phyloP scores from a whole-genome alignment of 768 basidiomycete species.

The Filobasidium wieringae region DNA sequence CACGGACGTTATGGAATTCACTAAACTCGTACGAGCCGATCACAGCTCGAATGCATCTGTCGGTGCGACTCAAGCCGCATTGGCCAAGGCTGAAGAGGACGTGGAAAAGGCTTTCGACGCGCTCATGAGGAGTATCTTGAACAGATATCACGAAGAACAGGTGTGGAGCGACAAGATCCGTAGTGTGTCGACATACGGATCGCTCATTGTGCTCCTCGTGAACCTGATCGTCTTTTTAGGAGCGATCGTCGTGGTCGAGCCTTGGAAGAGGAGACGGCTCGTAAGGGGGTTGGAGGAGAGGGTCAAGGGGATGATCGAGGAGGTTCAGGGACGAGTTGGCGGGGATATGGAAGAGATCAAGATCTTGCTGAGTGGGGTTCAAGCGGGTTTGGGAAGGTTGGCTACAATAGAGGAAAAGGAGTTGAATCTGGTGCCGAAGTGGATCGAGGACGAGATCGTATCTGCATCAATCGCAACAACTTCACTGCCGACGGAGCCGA shows the following conservation, averaged over 20 bases:
- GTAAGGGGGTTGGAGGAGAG: conserved; percentile 82
- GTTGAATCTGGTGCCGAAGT: not conserved
- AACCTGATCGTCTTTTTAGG: conserved; percentile 83
- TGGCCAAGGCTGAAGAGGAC: conserved; percentile 58
- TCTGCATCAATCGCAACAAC: not conserved
- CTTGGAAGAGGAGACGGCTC: conserved; percentile 81
- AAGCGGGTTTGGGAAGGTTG: not conserved
- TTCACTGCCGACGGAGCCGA: not conserved
- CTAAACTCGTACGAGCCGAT: conserved; percentile 77
- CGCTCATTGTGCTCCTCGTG: conserved; percentile 67
- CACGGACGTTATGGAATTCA: conserved; percentile 73
- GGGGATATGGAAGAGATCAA: conserved; percentile 14
- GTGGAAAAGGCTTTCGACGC: conserved; percentile 76
- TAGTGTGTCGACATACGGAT: conserved; percentile 86
- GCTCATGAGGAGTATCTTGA: conserved; percentile 74
- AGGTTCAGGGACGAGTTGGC: conserved; percentile 42
- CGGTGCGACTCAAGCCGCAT: conserved; percentile 52
- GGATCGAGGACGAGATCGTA: not conserved
- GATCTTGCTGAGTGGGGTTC: conserved; percentile 13
- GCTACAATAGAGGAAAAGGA: not conserved
- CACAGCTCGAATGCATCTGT: conserved; percentile 77
- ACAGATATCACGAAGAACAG: conserved; percentile 92
- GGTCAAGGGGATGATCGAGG: conserved; percentile 48
- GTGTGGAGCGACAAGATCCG: conserved; percentile 99
- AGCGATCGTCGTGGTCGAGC: conserved; percentile 84